phyloP scores from a whole-genome alignment of 2,329 filamentous ascomycete species.

The Aspergillus fumigatus region DNA sequence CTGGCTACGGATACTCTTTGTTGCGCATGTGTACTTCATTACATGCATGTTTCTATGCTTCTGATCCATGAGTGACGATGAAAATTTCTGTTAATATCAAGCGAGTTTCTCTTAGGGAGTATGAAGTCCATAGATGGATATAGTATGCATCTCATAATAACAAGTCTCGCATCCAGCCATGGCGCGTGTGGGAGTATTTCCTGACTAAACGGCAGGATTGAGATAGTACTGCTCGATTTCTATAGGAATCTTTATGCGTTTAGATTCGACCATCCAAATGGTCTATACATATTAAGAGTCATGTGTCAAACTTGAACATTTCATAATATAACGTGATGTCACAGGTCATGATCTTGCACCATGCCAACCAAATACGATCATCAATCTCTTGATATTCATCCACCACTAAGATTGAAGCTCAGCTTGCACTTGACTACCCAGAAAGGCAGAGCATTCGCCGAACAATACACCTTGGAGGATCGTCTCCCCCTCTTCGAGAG shows the following conservation, averaged over 20 bases:
- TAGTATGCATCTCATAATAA: background rate
- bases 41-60: background rate
- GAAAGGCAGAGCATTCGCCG: conserved; percentile 45
- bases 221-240: background rate
- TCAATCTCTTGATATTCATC: background rate
- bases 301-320: background rate
- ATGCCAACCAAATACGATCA: background rate
- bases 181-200: background rate
- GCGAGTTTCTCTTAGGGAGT: background rate
- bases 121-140: background rate
- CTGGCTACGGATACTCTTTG: background rate
- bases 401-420: background rate
- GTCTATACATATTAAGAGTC: background rate
- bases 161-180: too few relatives aligned
- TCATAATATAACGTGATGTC: background rate
- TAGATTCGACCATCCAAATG: background rate
- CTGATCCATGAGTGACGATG: conserved; percentile 1
- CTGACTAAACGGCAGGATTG: background rate
- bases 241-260: background rate
- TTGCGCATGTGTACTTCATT: background rate
- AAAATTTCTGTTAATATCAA: background rate
- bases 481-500: conserved; percentile 69
- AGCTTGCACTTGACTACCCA: background rate
- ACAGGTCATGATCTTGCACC: background rate
- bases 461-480: conserved; percentile 76